Base-by-base conservation (phyloP, 73 alveolate species). In the Paramecium sexaurelia region DNA sequence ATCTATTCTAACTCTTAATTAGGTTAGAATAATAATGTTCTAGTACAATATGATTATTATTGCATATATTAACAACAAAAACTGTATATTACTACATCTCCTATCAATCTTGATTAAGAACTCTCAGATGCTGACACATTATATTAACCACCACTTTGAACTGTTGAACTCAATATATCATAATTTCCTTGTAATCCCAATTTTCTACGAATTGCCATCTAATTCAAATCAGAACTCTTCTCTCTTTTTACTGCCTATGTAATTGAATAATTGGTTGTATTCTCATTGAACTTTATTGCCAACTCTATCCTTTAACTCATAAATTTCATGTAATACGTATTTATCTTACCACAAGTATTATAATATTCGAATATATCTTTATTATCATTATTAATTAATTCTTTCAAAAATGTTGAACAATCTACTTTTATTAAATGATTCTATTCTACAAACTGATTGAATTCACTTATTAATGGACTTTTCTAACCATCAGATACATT, bases 91-190 rank as follows among this genome's bases (percentile, higher is more conserved):
- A 78, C 90, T 20, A 37, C 40, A 40, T 78, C 90, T 7, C 75
- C 75, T 10, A 20, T 15, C 22, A 78, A 39, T 45, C 55, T 78
- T 2, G 32, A 22, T 29, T 40, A 5, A 41, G 24, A 24, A 78
- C 90, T 29, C 10, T 41, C 90, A 7, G 40, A 22, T 19, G 75
- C 73, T 13, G n/a, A 22, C 1, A 33, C 36, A 43, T 37, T 22
- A 43, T 78, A 78, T 78, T 78, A 11, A 19, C 90, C 90, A 17
- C 90, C 90, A 78, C 90, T 78, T 43, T 78, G n/a, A 2, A 78
- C 73, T 15, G 32, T 45, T 19, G 90, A 20, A 39, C 43, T 43
- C 41, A 78, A 39, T 40, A 78, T 45, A 36, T 78, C 55, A 41
- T 40, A 78, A 29, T 78, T 33, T 17, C 55, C 51, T 33, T 33